A percentile compares a stretch with the other conserved stretches of the same genome.
Evolutionary conservation across 2,329 filamentous ascomycete genomes (phyloP).

Genomic region (Pyrenochaeta sp.): DNA sequence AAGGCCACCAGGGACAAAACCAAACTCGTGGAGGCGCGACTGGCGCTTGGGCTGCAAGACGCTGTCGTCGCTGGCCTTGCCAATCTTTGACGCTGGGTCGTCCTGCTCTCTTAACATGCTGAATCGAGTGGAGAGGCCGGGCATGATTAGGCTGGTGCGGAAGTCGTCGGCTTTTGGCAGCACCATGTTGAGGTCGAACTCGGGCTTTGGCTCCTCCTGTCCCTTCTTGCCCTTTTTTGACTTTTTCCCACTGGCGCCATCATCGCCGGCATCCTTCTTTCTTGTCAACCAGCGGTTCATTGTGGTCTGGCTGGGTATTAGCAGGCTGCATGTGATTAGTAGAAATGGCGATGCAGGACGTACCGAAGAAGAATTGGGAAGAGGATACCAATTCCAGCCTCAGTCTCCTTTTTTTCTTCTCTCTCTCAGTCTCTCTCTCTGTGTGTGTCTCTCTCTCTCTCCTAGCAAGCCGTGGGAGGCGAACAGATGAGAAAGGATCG

Average conservation of each 20-base stretch:
- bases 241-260: slow-evolving; percentile 39
- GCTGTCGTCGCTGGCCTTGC: slow-evolving; percentile 95
- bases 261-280: slow-evolving; percentile 64
- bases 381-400: neutral
- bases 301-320: slow-evolving; percentile 36
- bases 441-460: too few relatives aligned
- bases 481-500: slow-evolving; percentile 6
- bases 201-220: slow-evolving; percentile 65
- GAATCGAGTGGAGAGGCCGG: slow-evolving; percentile 90
- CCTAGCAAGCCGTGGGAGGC: slow-evolving; percentile 9
- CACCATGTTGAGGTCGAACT: slow-evolving; percentile 76
- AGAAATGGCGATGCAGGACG: neutral
- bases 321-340: slow-evolving; percentile 4
- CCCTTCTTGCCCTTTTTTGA: slow-evolving; percentile 60
- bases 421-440: too few relatives aligned
- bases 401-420: slow-evolving; percentile 3
- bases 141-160: slow-evolving; percentile 94
- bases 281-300: slow-evolving; percentile 84
- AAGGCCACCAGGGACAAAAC: slow-evolving; percentile 67
- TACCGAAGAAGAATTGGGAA: too few relatives aligned
- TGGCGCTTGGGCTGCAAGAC: slow-evolving; percentile 84
- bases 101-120: slow-evolving; percentile 97
- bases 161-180: slow-evolving; percentile 89
- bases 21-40: slow-evolving; percentile 79
- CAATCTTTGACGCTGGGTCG: slow-evolving; percentile 85